phyloP scores from a whole-genome alignment of 2,329 filamentous ascomycete genomes.

The Beauveria asiatica region DNA sequence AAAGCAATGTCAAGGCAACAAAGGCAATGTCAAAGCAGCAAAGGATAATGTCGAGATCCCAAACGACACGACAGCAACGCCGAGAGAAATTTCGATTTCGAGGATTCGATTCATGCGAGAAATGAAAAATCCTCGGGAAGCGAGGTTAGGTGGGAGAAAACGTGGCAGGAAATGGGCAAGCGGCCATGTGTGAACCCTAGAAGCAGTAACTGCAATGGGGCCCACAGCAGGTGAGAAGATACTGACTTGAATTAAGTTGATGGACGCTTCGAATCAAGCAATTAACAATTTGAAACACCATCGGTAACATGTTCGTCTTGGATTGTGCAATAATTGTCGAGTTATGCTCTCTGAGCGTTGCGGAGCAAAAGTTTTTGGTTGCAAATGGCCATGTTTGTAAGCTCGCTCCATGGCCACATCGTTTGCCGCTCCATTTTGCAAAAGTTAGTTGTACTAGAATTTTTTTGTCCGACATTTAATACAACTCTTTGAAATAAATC shows the following conservation, averaged over 20 bases:
- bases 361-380: neutral
- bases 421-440: no score
- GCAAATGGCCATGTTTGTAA: no score
- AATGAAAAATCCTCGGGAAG: neutral
- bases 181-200: neutral
- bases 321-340: neutral
- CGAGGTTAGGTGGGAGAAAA: neutral
- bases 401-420: no score
- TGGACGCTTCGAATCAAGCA: neutral
- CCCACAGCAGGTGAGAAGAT: conserved; percentile 6
- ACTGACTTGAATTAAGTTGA: neutral
- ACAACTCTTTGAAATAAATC: no score
- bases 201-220: neutral
- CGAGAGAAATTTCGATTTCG: neutral
- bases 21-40: neutral
- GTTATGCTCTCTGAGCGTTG: neutral
- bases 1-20: neutral
- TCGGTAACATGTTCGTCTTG: neutral
- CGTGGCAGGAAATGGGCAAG: neutral
- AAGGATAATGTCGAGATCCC: neutral
- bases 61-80: neutral
- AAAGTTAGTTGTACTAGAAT: no score
- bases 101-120: neutral
- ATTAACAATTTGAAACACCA: neutral
- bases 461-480: no score